A percentile compares a stretch with the other conserved stretches of the same genome.
Evolutionary conservation across 2,329 filamentous ascomycete genomes (phyloP).

Genomic region (Beauveria pseudobassiana): DNA sequence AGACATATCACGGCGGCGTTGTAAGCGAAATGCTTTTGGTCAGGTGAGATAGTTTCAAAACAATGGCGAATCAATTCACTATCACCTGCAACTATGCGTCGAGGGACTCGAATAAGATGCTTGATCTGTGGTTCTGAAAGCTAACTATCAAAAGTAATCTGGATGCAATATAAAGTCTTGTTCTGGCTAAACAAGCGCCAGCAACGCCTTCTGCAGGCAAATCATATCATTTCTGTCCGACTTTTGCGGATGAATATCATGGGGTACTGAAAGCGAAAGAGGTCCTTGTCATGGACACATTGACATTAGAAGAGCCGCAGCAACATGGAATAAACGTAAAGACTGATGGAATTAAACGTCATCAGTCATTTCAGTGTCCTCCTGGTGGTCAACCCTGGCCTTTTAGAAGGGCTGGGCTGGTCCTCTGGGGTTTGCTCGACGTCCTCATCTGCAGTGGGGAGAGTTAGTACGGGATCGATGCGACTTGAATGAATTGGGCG

Average conservation of each 20-base stretch:
- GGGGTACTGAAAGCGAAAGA: background rate
- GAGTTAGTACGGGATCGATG: background rate
- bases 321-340: background rate
- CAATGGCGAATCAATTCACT: background rate
- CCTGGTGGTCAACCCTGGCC: constrained; percentile 22
- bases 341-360: background rate
- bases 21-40: background rate
- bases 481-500: too few relatives aligned
- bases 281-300: background rate
- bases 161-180: background rate
- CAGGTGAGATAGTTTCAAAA: background rate
- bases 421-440: background rate
- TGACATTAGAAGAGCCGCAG: background rate
- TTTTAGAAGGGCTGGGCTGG: constrained; percentile 20
- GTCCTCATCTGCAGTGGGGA: background rate
- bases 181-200: background rate
- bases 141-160: background rate
- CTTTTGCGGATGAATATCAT: background rate
- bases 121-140: background rate
- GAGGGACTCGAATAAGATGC: background rate
- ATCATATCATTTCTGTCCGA: background rate
- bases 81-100: background rate
- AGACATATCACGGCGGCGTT: background rate
- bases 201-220: background rate
- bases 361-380: background rate